Base-by-base conservation (phyloP, 2,329 filamentous ascomycete species). In the Stachybotrys chlorohalonatus region DNA sequence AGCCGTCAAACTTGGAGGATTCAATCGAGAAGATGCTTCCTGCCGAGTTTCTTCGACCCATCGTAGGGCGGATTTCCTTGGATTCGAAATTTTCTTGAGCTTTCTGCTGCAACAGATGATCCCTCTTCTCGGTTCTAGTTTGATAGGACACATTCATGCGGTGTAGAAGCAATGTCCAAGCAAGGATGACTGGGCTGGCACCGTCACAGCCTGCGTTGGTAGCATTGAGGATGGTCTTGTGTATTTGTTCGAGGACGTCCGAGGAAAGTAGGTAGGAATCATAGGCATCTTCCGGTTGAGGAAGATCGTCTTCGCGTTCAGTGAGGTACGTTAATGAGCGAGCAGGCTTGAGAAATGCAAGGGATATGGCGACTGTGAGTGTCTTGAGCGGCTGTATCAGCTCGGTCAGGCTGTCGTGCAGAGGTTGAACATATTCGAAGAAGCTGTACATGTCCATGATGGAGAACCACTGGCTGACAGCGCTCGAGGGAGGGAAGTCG, bases 111-210 rank as follows among this genome's bases (percentile, higher is more conserved):
- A 83, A 73, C 15, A 81, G 68, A 31, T 80, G 71, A 60, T 84
- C 81, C 51, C 81, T 73, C 55, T 79, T 77, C 64, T 87, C 84
- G 46, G 81, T 82, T 49, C 85, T 76, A 52, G 76, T 76, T 55
- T 82, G 77, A 59, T 84, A 86, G 11, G 81, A 81, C 47, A 82
- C 73, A 60, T 83, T 82, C 73, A 94, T 83, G 31, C 81, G 78
- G 63, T 87, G 82, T 9, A 92, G 75, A 31, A 96, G 81, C 51
- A 93, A 75, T 5, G 86, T 84, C 92, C 92, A 97, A 3, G 88
- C 83, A 60, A 95, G 88, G 17, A 90, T 80, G 16, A 89, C 83
- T 1, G 90, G 89, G 54, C 82, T 84, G 17, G 88, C 87, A 42
- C 82, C 82, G 45, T 77, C 74, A n/a, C 82, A 75, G 15, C 79